A percentile compares a stretch with the other conserved stretches of the same genome.
Conservation (phyloP, 225 moss, liverwort and hornwort genomes). For the Sphagnum contortum region DNA sequence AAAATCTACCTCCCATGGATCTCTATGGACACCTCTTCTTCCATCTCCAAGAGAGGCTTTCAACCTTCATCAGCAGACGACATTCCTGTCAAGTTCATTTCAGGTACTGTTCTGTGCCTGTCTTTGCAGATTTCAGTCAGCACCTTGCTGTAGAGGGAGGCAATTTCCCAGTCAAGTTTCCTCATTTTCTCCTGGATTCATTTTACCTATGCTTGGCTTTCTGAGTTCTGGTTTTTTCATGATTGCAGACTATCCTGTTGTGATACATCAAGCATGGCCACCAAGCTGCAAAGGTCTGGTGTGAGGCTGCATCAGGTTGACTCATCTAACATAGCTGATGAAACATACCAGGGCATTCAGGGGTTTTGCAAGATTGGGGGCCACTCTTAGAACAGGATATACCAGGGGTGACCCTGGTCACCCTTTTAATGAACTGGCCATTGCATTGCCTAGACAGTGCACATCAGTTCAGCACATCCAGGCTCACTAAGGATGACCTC, state of each 20-base stretch:
- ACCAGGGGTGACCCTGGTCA: background rate
- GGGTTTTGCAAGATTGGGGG: background rate
- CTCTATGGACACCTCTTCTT: constrained; percentile 3
- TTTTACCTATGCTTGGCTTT: too few species aligned
- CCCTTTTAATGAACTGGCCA: constrained; percentile 5
- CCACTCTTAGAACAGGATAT: background rate
- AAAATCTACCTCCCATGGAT: constrained; percentile 1
- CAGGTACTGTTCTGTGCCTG: background rate
- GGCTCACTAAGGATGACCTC: background rate
- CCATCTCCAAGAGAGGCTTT: constrained; percentile 2
- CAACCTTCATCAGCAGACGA: background rate
- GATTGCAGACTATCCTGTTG: constrained; percentile 1
- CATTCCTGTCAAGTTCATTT: constrained; percentile 2
- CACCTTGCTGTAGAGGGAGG: too few species aligned
- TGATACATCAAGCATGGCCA: background rate
- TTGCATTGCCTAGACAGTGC: background rate
- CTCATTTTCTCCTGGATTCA: too few species aligned
- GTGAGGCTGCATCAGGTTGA: constrained; percentile 1
- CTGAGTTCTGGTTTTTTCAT: background rate
- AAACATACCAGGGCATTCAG: constrained; percentile 3
- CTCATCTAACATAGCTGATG: constrained; percentile 1
- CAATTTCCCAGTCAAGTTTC: too few species aligned
- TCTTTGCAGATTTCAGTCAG: too few species aligned
- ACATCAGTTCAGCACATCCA: background rate
- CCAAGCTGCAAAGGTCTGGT: background rate